A percentile compares a stretch with the other conserved stretches of the same genome.
These are phyloP conservation scores for Phytophthora fragariaefolia DNA, from an alignment of 352 stramenopile species.

Conservation along the genomic window DNA sequence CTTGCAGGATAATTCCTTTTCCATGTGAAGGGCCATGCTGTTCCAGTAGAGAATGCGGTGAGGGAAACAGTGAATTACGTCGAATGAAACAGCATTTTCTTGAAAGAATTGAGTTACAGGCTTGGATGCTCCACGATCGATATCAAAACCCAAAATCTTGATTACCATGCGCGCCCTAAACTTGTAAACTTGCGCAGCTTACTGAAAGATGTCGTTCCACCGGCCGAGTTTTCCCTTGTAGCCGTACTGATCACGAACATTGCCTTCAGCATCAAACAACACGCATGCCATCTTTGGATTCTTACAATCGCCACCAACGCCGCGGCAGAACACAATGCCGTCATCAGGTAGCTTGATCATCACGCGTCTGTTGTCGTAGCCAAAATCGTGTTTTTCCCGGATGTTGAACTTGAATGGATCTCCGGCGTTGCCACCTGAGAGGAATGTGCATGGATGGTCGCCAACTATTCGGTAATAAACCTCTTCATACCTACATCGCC, in stretches of 20 bases:
- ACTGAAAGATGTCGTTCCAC: slow-evolving; percentile 30
- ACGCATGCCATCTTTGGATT: slow-evolving; percentile 28
- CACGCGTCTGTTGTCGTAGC: slow-evolving; percentile 15
- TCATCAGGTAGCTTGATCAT: slow-evolving; percentile 26
- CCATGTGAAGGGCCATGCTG: too few species aligned
- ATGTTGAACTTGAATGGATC: slow-evolving; percentile 21
- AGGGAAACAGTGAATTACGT: too few species aligned
- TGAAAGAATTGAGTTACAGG: too few species aligned
- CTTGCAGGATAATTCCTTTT: too few species aligned
- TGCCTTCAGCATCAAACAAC: slow-evolving; percentile 20
- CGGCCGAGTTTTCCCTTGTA: slow-evolving; percentile 16
- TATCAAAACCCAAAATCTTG: too few species aligned
- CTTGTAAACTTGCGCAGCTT: too few species aligned
- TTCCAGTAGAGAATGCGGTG: too few species aligned
- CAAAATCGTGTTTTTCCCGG: slow-evolving; percentile 18
- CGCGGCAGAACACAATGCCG: slow-evolving; percentile 22
- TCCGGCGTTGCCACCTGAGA: slow-evolving; percentile 11
- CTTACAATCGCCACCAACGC: neutral
- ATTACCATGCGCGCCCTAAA: too few species aligned
- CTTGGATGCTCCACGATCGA: too few species aligned
- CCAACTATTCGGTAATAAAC: slow-evolving; percentile 20
- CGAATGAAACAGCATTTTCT: too few species aligned
- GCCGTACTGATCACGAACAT: slow-evolving; percentile 12
- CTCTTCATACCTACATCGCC: neutral
- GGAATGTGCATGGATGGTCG: neutral